Evolutionary conservation across 805 yeast genomes (phyloP).

Genomic region (fission yeast (Schizosaccharomyces pombe)): DNA sequence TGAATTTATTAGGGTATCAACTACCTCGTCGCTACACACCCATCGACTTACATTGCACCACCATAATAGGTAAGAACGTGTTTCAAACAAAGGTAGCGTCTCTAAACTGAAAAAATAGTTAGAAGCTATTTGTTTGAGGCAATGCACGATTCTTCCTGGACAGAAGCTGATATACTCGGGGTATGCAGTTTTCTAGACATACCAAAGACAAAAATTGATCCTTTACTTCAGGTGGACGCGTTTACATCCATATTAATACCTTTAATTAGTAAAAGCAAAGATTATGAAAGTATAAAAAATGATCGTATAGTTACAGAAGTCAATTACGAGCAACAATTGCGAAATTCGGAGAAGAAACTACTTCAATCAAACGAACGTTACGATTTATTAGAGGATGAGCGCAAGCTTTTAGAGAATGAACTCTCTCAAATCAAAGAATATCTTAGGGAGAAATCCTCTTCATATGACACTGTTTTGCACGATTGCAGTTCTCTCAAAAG

Average conservation of each 20-base stretch:
- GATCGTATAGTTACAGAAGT: background rate
- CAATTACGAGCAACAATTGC: background rate
- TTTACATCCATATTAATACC: background rate
- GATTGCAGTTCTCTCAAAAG: background rate
- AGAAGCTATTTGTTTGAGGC: background rate
- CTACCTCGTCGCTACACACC: background rate
- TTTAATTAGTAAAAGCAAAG: background rate
- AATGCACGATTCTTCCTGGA: slow-evolving; percentile 1
- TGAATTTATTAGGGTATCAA: no score
- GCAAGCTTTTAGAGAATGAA: background rate
- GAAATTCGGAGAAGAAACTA: background rate
- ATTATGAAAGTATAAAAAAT: background rate
- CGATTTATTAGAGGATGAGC: background rate
- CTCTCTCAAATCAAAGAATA: background rate
- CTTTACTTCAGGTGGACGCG: background rate
- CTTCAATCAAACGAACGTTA: background rate
- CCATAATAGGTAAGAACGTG: background rate
- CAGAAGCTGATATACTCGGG: background rate
- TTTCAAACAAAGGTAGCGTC: background rate
- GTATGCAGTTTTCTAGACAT: background rate
- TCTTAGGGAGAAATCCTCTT: background rate
- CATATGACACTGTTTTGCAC: background rate
- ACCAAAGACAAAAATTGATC: background rate
- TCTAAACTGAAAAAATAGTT: background rate
- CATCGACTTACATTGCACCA: no score